Base-by-base conservation (phyloP, 148 eudicot species). In the Chenopodium suecicum region DNA sequence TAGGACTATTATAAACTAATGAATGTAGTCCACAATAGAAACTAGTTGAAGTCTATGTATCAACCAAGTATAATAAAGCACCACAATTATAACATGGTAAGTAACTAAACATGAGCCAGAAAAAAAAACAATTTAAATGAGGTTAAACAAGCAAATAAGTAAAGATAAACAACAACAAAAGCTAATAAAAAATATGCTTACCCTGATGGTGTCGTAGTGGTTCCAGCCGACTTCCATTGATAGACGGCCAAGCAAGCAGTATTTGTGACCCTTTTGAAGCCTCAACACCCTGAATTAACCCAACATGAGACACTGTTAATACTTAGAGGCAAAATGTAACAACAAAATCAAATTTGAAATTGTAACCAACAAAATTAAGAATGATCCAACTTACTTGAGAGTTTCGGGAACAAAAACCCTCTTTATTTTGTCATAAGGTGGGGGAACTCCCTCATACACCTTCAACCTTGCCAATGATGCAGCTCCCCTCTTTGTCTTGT, bases 351-450 rank as follows among this genome's bases (percentile, higher is more conserved):
- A 23, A 20, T 4, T 23, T 16, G 25, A 0, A 14, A 17, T 6
- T 17, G 17, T 14, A 58, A 60, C 4, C 5, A 10, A n/a, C 34
- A 69, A 52, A 11, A 62, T 64, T 7, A 12, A 52, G 2, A 2
- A 20, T 20, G 2, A 23, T 23, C 23, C 48, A 41, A 48, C 46
- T 87, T 77, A 91, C 97, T 92, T 93, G 1, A 92, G 92, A 80
- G 98, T 95, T 85, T 93, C 97, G 22, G 97, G 97, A 29, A 93
- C 91, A 77, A 93, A 94, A 90, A 93, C 90, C 88, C 94, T 90
- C 86, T 93, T 93, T 17, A 75, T 79, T 81, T 89, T 93, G 83
- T 93, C 94, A 78, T 91, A 93, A 0, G 97, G 97, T 12, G 97
- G 90, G 23, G 97, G 97, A 37, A 93, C 79, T 41, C 97, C 97